Base-by-base conservation (phyloP, 192 early-diverging fungal genomes). In the Kickxella alabastrina region DNA sequence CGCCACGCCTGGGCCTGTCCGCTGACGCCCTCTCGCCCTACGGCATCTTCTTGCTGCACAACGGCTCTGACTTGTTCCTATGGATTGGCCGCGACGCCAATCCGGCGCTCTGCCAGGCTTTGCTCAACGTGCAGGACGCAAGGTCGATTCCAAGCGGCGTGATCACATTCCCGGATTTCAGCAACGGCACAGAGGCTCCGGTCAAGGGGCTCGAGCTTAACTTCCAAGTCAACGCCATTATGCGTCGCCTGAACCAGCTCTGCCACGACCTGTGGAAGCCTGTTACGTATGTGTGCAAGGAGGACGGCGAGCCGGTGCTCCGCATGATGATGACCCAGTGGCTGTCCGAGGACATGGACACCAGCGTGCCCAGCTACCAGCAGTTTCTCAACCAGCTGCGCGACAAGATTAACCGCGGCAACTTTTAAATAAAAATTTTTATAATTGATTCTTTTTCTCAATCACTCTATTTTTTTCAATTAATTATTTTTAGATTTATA, bases 261-360 rank as follows among this genome's bases (percentile, higher is more conserved):
- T 82, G 91, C 32, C 69, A 87, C 49, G 72, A 82, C 24, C 56
- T 89, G 67, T 79, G 82, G 53, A 84, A 78, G 45, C 91, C 93
- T 3, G 78, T 84, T 17, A 56, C 92, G 17, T 90, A 89, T 62
- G 67, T 98, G 34, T 83, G 92, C 43, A 92, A 92, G 75, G 93
- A 98, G 62, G 93, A 98, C 57, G 90, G 88, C 13, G 92, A 95
- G 52, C 83, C 86, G 18, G 77, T 72, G 5, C 48, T 94, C 52
- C 82, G 95, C 6, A 77, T 88, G 75, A 80, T 82, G 88, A 91
- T 96, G 77, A 54, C 90, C 55, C 83, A 85, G 43, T 89, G 91
- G 54, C 67, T 98, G 59, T 80, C 95, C n/a, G 93, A 96, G 62
- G 95, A 98, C 65, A 84, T 92, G 44, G 87, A 85, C 24, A 86